phyloP scores from a whole-genome alignment of 2,329 filamentous ascomycete genomes.

The Penicillium rolfsii region DNA sequence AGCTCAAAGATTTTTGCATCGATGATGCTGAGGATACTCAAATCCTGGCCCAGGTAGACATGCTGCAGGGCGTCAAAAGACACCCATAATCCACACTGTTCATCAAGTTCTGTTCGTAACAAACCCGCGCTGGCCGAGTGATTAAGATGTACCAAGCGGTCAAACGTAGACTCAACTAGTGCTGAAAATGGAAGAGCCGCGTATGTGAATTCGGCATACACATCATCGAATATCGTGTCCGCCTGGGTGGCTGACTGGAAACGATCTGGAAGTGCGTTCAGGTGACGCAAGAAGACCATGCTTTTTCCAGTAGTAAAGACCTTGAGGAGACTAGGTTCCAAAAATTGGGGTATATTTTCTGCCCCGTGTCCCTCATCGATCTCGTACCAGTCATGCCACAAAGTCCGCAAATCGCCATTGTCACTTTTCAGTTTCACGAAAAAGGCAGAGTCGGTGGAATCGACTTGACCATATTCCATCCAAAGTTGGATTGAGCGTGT shows the following conservation, averaged over 20 bases:
- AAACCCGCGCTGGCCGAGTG: constrained; percentile 69
- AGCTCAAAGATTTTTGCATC: constrained; percentile 72
- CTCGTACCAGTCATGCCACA: constrained; percentile 77
- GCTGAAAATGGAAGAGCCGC: constrained; percentile 58
- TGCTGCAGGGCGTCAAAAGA: constrained; percentile 69
- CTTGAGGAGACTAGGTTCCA: constrained; percentile 68
- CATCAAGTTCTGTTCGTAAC: constrained; percentile 68
- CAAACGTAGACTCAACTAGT: constrained; percentile 71
- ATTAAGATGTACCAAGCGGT: constrained; percentile 75
- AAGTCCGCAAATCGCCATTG: constrained; percentile 61
- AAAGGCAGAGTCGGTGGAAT: constrained; percentile 68
- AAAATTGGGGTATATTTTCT: constrained; percentile 73
- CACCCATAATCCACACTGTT: constrained; percentile 67
- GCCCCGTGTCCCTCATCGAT: constrained; percentile 62
- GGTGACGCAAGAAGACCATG: constrained; percentile 76
- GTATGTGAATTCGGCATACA: constrained; percentile 40
- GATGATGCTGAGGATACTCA: constrained; percentile 67
- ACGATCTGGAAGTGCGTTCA: constrained; percentile 54
- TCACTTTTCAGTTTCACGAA: constrained; percentile 68
- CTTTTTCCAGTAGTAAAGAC: constrained; percentile 91
- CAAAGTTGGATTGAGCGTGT: constrained; percentile 76
- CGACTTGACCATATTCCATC: constrained; percentile 79
- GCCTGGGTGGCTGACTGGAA: constrained; percentile 41
- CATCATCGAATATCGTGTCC: constrained; percentile 36
- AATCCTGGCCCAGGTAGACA: constrained; percentile 78